A percentile compares a stretch with the other conserved stretches of the same genome.
phyloP scores from a whole-genome alignment of 139 green algal species.

The Chlamydomonas incerta region DNA sequence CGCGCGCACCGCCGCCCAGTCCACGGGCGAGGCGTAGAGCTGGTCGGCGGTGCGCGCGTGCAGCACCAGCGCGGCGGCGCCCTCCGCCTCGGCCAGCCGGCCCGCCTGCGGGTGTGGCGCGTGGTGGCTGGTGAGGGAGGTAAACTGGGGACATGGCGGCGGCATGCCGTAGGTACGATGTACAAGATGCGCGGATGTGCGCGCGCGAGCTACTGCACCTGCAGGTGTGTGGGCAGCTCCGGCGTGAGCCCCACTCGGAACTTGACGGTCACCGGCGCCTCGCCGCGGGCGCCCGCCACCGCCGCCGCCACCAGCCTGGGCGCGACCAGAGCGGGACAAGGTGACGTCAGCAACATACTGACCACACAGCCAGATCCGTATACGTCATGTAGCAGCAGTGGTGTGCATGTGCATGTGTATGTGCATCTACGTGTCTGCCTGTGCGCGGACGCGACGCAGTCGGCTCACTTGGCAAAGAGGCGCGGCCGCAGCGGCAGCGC shows the following conservation, averaged over 20 bases:
- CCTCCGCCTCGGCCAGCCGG: constrained; percentile 53
- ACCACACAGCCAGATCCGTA: too few relatives aligned
- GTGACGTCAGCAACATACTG: too few relatives aligned
- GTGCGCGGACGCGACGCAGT: too few relatives aligned
- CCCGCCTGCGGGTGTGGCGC: constrained; percentile 39
- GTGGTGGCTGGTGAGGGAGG: background rate
- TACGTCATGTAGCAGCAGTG: too few relatives aligned
- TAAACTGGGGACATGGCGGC: background rate
- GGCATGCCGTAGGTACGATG: too few relatives aligned
- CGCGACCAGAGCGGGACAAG: too few relatives aligned
- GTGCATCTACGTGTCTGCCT: too few relatives aligned
- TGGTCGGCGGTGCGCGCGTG: constrained; percentile 70
- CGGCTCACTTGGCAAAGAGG: constrained; percentile 43
- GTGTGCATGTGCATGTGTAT: too few relatives aligned
- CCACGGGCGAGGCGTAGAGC: constrained; percentile 60
- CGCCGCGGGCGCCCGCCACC: constrained; percentile 35
- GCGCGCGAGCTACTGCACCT: too few relatives aligned
- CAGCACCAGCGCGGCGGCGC: constrained; percentile 60
- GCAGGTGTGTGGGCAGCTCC: constrained; percentile 46
- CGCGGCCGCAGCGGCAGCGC: constrained; percentile 58
- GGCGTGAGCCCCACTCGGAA: constrained; percentile 56
- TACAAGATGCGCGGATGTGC: too few relatives aligned
- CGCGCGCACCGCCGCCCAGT: constrained; percentile 58
- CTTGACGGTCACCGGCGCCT: constrained; percentile 68
- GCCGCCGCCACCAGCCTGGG: constrained; percentile 55